Conservation (phyloP, 345 rosid species). For the Lepidium didymum region DNA sequence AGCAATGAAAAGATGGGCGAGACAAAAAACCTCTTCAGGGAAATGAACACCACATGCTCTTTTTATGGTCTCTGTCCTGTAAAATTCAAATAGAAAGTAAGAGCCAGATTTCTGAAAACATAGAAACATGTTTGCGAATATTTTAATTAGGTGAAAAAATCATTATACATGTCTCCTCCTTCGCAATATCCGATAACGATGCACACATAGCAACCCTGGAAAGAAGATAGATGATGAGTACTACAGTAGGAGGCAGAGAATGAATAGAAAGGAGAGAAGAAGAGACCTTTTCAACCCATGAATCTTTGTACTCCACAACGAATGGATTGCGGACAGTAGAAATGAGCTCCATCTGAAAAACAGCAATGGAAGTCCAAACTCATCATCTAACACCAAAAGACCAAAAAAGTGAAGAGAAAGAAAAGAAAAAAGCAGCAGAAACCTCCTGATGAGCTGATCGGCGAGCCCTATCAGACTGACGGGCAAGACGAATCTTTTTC, state of each 20-base stretch:
- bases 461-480: slow-evolving; percentile 90
- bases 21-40: slow-evolving; percentile 67
- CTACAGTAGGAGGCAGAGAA: background rate
- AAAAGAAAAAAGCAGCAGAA: background rate
- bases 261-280: background rate
- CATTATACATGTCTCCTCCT: slow-evolving; percentile 86
- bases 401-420: background rate
- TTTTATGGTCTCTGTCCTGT: slow-evolving; percentile 87
- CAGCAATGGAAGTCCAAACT: background rate
- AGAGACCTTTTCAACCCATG: slow-evolving; percentile 94
- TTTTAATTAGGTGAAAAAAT: background rate
- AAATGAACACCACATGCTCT: slow-evolving; percentile 64
- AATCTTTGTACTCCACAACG: slow-evolving; percentile 94
- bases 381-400: slow-evolving; percentile 3
- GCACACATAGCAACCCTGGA: slow-evolving; percentile 97
- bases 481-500: slow-evolving; percentile 92
- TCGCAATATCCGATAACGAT: slow-evolving; percentile 89
- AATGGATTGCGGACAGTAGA: slow-evolving; percentile 79
- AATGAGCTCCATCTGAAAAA: slow-evolving; percentile 82
- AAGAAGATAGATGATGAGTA: slow-evolving; percentile 5
- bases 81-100: no score
- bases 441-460: slow-evolving; percentile 98
- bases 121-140: background rate
- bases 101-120: background rate
- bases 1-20: background rate